phyloP scores from a whole-genome alignment of 1,139 yeast species.

The Yamadazyma epiphylla region DNA sequence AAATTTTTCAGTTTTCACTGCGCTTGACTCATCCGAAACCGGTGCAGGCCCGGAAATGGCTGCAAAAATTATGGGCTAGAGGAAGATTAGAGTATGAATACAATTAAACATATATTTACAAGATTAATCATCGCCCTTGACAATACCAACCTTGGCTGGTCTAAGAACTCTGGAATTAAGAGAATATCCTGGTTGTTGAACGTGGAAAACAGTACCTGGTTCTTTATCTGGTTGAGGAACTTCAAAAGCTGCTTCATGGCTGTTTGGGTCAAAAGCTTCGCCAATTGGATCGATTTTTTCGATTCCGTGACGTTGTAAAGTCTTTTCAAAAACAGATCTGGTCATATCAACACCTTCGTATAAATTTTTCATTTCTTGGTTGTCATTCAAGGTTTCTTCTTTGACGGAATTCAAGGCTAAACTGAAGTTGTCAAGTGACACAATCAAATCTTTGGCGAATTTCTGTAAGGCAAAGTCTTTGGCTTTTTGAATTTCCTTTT shows the following conservation, averaged over 20 bases:
- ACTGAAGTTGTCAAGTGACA: constrained; percentile 86
- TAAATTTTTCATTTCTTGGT: constrained; percentile 66
- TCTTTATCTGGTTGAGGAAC: constrained; percentile 84
- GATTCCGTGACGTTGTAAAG: constrained; percentile 77
- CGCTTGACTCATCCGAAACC: not conserved
- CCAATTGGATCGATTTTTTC: constrained; percentile 80
- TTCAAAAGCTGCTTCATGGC: constrained; percentile 92
- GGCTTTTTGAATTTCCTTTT: constrained; percentile 82
- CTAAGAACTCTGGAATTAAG: constrained; percentile 85
- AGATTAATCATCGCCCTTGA: constrained; percentile 42
- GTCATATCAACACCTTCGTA: constrained; percentile 94
- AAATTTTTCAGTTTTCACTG: constrained; percentile 1
- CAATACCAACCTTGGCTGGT: constrained; percentile 96
- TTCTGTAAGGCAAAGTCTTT: constrained; percentile 89
- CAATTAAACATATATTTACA: not conserved
- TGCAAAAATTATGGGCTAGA: not conserved
- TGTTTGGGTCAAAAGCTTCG: constrained; percentile 84
- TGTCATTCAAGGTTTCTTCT: constrained; percentile 56
- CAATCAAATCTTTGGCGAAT: constrained; percentile 87
- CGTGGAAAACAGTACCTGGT: constrained; percentile 91
- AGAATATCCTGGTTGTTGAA: constrained; percentile 87
- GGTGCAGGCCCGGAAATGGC: not conserved
- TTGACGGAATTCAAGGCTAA: constrained; percentile 80
- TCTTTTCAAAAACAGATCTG: constrained; percentile 80
- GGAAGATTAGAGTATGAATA: not conserved